Conservation (phyloP, 2,329 filamentous ascomycete genomes). For the Fusarium veterinarium region DNA sequence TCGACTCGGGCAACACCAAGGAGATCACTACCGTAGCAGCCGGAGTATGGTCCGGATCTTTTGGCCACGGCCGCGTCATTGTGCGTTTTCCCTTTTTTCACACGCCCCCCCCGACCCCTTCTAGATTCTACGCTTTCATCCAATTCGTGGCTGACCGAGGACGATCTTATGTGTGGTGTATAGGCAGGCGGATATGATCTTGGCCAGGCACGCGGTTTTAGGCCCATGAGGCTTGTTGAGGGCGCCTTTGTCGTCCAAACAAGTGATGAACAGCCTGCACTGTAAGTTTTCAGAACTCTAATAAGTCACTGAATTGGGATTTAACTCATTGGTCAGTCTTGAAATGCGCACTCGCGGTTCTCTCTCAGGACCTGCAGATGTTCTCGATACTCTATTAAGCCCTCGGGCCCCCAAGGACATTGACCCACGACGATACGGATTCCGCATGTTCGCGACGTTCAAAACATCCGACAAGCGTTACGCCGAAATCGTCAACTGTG, state of each 20-base stretch:
- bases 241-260: slow-evolving; percentile 63
- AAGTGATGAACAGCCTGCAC: slow-evolving; percentile 59
- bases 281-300: slow-evolving; percentile 45
- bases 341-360: slow-evolving; percentile 61
- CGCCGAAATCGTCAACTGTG: slow-evolving; percentile 60
- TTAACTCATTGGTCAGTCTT: slow-evolving; percentile 44
- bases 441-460: slow-evolving; percentile 62
- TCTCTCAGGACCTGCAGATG: slow-evolving; percentile 58
- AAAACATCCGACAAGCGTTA: slow-evolving; percentile 63
- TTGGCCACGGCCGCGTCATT: slow-evolving; percentile 61
- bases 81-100: slow-evolving; percentile 46
- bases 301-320: not conserved
- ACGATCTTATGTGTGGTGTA: slow-evolving; percentile 25
- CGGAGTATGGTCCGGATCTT: slow-evolving; percentile 61
- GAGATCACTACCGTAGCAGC: slow-evolving; percentile 62
- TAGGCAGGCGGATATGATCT: slow-evolving; percentile 58
- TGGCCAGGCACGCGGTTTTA: slow-evolving; percentile 54
- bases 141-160: slow-evolving; percentile 38
- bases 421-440: slow-evolving; percentile 58
- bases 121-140: slow-evolving; percentile 13
- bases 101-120: not conserved
- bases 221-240: slow-evolving; percentile 58
- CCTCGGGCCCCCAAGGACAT: slow-evolving; percentile 53
- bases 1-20: slow-evolving; percentile 57
- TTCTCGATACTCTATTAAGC: slow-evolving; percentile 55